A percentile compares a stretch with the other conserved stretches of the same genome.
Evolutionary conservation across 164 flowering plant species (phyloP).

Genomic region (Annona squamosa): DNA sequence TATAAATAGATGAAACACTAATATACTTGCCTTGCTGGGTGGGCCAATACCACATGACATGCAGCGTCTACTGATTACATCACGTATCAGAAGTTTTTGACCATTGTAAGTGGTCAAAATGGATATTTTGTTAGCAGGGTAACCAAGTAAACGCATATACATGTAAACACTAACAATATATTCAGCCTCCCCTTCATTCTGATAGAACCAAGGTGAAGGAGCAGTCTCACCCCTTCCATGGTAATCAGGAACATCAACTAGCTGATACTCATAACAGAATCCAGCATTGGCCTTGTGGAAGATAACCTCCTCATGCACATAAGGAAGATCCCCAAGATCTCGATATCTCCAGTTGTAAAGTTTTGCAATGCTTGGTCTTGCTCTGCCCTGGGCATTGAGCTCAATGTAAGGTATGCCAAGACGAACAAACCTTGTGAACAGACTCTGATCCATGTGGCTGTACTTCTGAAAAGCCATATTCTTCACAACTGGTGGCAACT

Average conservation of each 20-base stretch:
- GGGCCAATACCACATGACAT: constrained; percentile 71
- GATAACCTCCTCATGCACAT: constrained; percentile 48
- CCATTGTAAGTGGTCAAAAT: constrained; percentile 98
- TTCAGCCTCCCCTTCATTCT: constrained; percentile 98
- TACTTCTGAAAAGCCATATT: constrained; percentile 99
- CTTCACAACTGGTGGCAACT: constrained; percentile 97
- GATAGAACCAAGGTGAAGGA: constrained; percentile 99
- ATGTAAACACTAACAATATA: constrained; percentile 89
- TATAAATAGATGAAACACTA: neutral
- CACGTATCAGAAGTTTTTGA: constrained; percentile 94
- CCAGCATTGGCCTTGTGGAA: constrained; percentile 91
- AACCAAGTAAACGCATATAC: constrained; percentile 89
- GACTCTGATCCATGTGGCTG: constrained; percentile 99
- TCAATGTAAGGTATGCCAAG: constrained; percentile 94
- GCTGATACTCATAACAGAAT: constrained; percentile 85
- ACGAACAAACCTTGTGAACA: constrained; percentile 96
- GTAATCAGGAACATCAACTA: constrained; percentile 92
- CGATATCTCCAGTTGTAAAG: constrained; percentile 97
- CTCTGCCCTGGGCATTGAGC: constrained; percentile 98
- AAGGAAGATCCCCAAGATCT: constrained; percentile 89
- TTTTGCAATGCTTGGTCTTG: constrained; percentile 85
- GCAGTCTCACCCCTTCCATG: constrained; percentile 82
- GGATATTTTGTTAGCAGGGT: constrained; percentile 89
- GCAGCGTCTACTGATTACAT: constrained; percentile 80
- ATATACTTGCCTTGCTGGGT: constrained; percentile 65